Base-by-base conservation (phyloP, 129 eudicot species). In the Arctium lappa region DNA sequence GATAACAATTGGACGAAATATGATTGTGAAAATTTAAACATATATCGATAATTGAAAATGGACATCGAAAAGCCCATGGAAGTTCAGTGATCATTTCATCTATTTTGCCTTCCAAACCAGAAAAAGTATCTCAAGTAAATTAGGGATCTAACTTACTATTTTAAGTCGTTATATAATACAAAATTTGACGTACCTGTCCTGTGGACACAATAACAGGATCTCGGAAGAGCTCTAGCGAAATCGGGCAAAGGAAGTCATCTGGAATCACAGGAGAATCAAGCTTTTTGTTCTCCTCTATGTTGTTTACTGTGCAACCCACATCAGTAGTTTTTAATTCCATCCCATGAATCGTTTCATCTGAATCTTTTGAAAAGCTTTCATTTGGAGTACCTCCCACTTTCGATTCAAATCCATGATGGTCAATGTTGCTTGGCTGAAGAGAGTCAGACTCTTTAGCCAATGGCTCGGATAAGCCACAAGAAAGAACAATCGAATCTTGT, bases 121-220 rank as follows among this genome's bases (percentile, higher is more conserved):
- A 60, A 60, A 60, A 60, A 5, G 29, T 16, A 13, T 60, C 22
- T 60, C 68, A 15, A 60, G 3, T 8, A 37, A 37, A 0, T 46
- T 10, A 46, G 56, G 56, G 16, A 9, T 9, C 29, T 16, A 56
- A 56, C 29, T 15, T 56, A 56, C 66, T 8, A 56, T 56, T 56
- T n/a, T 56, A 22, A 65, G 10, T n/a, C 31, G 3, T 16, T 63
- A 27, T 66, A 66, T 66, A 27, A 66, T 29, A 66, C 12, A n/a
- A 29, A 34, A 66, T 44, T 75, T 60, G 39, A 48, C 69, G 1
- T 87, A 94, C 98, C 98, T 94, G 98, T 79, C 98, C 98, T 13
- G 98, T 91, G 75, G 98, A 86, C 79, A 94, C 98, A 81, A 91
- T 91, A 33, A 94, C 98, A 68, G 98, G 98, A 89, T 94, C 94